Conservation (phyloP, 78 protist species). For the Dictyostelium citrinum region DNA sequence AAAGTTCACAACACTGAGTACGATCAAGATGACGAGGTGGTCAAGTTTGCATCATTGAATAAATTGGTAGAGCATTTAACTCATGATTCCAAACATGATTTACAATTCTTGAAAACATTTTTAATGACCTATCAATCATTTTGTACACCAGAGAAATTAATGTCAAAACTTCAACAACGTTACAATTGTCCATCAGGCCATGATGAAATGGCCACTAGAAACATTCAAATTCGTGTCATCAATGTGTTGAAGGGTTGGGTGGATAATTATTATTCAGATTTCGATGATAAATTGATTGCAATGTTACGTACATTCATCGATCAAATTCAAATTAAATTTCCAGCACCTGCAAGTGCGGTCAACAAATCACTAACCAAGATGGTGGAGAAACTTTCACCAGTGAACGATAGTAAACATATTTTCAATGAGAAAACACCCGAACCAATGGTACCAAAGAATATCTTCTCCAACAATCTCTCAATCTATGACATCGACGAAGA, state of each 20-base stretch:
- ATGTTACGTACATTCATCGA: slow-evolving; percentile 37
- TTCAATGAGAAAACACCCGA: slow-evolving; percentile 71
- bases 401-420: slow-evolving; percentile 1
- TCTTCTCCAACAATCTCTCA: slow-evolving; percentile 23
- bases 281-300: slow-evolving; percentile 65
- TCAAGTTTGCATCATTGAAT: slow-evolving; percentile 77
- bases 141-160: slow-evolving; percentile 75
- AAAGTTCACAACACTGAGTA: slow-evolving; percentile 23
- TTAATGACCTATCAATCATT: slow-evolving; percentile 79
- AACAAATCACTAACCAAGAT: slow-evolving; percentile 14
- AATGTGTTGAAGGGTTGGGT: slow-evolving; percentile 75
- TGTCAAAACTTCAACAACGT: slow-evolving; percentile 73
- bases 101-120: slow-evolving; percentile 75
- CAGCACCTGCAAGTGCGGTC: slow-evolving; percentile 7
- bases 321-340: slow-evolving; percentile 38
- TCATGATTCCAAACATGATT: slow-evolving; percentile 71
- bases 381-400: slow-evolving; percentile 10
- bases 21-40: slow-evolving; percentile 77
- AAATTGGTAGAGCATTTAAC: slow-evolving; percentile 77
- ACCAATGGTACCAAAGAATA: slow-evolving; percentile 68
- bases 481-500: slow-evolving; percentile 52
- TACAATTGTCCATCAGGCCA: slow-evolving; percentile 52
- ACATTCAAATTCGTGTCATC: slow-evolving; percentile 71
- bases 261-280: slow-evolving; percentile 77
- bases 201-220: slow-evolving; percentile 38